These are phyloP conservation scores for Aspergillus alliaceus DNA, from an alignment of 2,329 filamentous ascomycete genomes.

Conservation along the genomic window DNA sequence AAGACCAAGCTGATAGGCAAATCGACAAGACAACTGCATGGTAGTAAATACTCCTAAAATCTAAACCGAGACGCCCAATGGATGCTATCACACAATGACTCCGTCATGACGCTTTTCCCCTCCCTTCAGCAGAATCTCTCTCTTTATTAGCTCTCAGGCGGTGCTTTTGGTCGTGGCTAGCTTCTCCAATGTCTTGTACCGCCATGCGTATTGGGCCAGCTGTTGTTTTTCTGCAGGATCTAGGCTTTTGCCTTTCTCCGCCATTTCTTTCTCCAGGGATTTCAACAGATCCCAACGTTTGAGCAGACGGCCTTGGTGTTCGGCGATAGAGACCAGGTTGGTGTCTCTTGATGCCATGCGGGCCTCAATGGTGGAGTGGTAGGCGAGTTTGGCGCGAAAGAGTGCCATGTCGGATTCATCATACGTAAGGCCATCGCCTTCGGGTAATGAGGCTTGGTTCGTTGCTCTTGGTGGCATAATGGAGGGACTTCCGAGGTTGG, in stretches of 20 bases:
- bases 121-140: background rate
- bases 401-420: constrained; percentile 40
- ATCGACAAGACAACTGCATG: background rate
- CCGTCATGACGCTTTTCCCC: background rate
- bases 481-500: background rate
- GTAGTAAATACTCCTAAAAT: background rate
- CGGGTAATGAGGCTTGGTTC: constrained; percentile 27
- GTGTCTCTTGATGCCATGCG: constrained; percentile 32
- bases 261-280: constrained; percentile 33
- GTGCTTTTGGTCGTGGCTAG: constrained; percentile 20
- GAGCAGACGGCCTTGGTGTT: constrained; percentile 34
- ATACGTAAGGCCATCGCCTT: constrained; percentile 34
- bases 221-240: constrained; percentile 32
- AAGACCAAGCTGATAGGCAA: background rate
- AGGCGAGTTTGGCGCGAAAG: constrained; percentile 37
- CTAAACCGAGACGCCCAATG: background rate
- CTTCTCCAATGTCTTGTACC: constrained; percentile 34
- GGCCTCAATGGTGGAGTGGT: constrained; percentile 35
- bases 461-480: constrained; percentile 26
- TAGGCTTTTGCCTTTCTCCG: constrained; percentile 31
- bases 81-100: background rate
- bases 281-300: constrained; percentile 38
- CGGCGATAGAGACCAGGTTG: constrained; percentile 34
- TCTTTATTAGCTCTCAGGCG: background rate
- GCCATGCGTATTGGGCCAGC: constrained; percentile 36